Evolutionary conservation across 2,329 filamentous ascomycete species (phyloP), one percentile per base, ranked within the genome.

Genomic region (Colletotrichum viniferum): DNA sequence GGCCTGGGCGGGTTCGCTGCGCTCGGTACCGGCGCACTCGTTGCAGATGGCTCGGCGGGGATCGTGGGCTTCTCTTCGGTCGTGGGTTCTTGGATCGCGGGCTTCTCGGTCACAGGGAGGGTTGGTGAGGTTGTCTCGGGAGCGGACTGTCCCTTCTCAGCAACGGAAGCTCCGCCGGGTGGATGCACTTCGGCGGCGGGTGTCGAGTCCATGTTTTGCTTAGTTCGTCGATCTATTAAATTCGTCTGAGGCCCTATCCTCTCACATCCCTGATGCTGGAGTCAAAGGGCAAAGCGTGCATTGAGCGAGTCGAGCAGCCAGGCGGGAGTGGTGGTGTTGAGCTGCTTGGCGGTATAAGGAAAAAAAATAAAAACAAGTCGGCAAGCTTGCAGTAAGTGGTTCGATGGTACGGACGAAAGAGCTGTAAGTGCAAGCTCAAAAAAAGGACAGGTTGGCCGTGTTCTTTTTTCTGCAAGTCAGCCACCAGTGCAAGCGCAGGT

Each of bases 71-170:
- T 67, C 55, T 55, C 58, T 60, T 64, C 65, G 38, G 70, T 76
- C 71, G 18, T 62, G 62, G 80, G 76, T 52, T 84, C 81, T 63
- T 63, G 30, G 14, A 24, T 70, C 8, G 81, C 61, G 74, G 72
- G 81, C 81, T 80, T 63, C 80, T 79, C 69, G 32, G 30, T 30
- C 30, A 69, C 14, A 72, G 55, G 55, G n/a, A 43, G 26, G 28
- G n/a, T 32, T 18, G 62, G 10, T 56, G 62, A 34, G 13, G n/a
- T 32, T 36, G 43, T 73, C 34, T 73, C 48, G 36, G 69, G 32
- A 12, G 58, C 16, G 18, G 69, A 48, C 13, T 36, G 63, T 61
- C 61, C 38, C 34, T 76, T 62, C 14, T 76, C 52, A 61, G 24
- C 16, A 26, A 48, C 36, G 43, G 30, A n/a, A 38, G 65, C 34